These are phyloP conservation scores for Colletotrichum karsti DNA, from an alignment of 2,329 filamentous ascomycete genomes.

Conservation along the genomic window DNA sequence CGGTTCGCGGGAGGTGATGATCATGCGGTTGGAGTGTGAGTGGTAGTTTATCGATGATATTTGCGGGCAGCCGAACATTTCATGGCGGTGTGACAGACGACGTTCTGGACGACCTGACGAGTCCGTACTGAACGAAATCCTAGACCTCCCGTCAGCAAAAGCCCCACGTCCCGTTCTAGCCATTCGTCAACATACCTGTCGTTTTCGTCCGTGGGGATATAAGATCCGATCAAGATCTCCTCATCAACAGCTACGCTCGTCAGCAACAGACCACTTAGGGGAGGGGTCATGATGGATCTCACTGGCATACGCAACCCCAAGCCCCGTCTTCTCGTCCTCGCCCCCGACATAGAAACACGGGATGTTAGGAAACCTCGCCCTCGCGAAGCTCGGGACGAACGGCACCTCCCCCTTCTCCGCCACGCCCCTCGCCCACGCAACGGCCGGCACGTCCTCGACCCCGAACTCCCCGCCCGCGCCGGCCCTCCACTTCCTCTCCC, in stretches of 20 bases:
- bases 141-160: neutral
- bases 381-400: constrained; percentile 40
- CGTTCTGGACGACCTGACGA: constrained; percentile 20
- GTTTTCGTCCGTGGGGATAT: constrained; percentile 53
- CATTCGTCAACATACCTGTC: constrained; percentile 42
- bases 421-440: constrained; percentile 48
- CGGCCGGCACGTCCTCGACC: constrained; percentile 39
- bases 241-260: constrained; percentile 43
- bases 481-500: constrained; percentile 22
- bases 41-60: constrained; percentile 60
- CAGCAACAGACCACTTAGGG: constrained; percentile 7
- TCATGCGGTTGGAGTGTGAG: constrained; percentile 46
- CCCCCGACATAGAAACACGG: constrained; percentile 49
- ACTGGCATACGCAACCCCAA: constrained; percentile 55
- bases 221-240: constrained; percentile 44
- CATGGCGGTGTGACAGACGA: constrained; percentile 32
- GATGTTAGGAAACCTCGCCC: constrained; percentile 42
- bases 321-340: constrained; percentile 46
- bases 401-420: constrained; percentile 49
- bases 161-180: too few relatives aligned
- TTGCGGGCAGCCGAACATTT: constrained; percentile 47
- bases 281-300: constrained; percentile 35
- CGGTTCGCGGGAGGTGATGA: constrained; percentile 50
- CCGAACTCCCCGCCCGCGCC: neutral
- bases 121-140: constrained; percentile 24